phyloP scores from a whole-genome alignment of 192 early-diverging fungal species.

The Coemansia sp. region DNA sequence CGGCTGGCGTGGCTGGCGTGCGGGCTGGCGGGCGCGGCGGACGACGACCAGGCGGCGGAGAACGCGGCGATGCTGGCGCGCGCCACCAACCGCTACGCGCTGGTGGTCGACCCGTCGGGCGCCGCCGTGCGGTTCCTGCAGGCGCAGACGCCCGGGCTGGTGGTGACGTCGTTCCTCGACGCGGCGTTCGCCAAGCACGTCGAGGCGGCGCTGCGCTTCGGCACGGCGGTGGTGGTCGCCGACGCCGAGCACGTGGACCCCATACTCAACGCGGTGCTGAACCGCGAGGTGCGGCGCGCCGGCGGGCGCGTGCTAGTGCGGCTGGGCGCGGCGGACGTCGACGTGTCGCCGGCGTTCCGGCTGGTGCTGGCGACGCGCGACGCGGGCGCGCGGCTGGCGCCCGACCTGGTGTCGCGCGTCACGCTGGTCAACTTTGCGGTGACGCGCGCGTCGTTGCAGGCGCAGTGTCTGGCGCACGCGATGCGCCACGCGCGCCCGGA shows the following conservation, averaged over 20 bases:
- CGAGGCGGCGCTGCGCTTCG: constrained; percentile 97
- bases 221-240: constrained; percentile 95
- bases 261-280: constrained; percentile 97
- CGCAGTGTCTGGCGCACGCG: constrained; percentile 96
- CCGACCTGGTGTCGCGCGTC: constrained; percentile 95
- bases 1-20: constrained; percentile 88
- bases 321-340: constrained; percentile 97
- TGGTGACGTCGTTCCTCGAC: constrained; percentile 97
- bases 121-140: constrained; percentile 88
- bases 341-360: constrained; percentile 98
- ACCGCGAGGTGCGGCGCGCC: constrained; percentile 94
- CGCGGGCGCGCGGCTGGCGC: constrained; percentile 90
- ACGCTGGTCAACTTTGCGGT: constrained; percentile 99
- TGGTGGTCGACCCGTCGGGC: constrained; percentile 97
- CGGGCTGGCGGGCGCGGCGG: constrained; percentile 83
- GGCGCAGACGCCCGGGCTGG: constrained; percentile 56
- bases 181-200: constrained; percentile 96
- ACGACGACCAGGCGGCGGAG: constrained; percentile 90
- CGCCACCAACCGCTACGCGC: constrained; percentile 93
- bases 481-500: constrained; percentile 96
- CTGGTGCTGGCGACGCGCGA: constrained; percentile 95
- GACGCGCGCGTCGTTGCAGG: constrained; percentile 93
- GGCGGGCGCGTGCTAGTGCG: constrained; percentile 96
- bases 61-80: constrained; percentile 98
- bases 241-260: constrained; percentile 98